Conservation (phyloP, 2,329 filamentous ascomycete species). For the Ascochyta clinopodiicola region DNA sequence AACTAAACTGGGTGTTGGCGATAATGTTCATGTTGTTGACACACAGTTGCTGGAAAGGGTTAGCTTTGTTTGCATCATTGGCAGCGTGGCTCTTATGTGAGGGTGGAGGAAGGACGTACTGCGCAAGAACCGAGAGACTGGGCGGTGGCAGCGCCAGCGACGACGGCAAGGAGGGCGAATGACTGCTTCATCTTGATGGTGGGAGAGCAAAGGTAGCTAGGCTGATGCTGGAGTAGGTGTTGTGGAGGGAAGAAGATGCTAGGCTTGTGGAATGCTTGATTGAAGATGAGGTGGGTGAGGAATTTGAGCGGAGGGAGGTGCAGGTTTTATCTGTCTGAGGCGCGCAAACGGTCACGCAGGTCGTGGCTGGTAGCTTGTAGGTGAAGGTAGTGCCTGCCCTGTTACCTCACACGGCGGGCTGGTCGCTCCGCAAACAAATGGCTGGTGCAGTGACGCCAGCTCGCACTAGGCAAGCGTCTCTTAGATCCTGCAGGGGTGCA, state of each 20-base stretch:
- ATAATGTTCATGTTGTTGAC: conserved; percentile 56
- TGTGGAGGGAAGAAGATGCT: conserved; percentile 16
- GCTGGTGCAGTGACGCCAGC: conserved; percentile 24
- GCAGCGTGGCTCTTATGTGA: not conserved
- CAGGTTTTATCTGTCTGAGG: conserved; percentile 14
- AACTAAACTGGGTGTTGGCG: conserved; percentile 50
- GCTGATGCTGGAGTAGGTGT: conserved; percentile 30
- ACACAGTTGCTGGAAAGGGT: conserved; percentile 46
- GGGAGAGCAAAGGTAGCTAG: conserved; percentile 24
- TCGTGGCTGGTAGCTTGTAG: conserved; percentile 21
- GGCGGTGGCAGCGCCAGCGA: conserved; percentile 44
- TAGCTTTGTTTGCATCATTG: conserved; percentile 15
- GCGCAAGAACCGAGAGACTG: conserved; percentile 45
- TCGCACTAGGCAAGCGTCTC: conserved; percentile 7
- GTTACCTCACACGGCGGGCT: conserved; percentile 15
- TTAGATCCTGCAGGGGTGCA: conserved; percentile 16
- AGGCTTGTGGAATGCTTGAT: conserved; percentile 15
- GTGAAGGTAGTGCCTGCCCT: conserved; percentile 17
- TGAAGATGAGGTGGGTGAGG: conserved; percentile 17
- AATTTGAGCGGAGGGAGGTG: conserved; percentile 14
- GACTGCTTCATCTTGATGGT: conserved; percentile 47
- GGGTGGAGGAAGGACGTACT: conserved; percentile 37
- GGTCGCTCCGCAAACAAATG: conserved; percentile 23
- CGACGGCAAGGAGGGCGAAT: conserved; percentile 45
- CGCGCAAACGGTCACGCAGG: conserved; percentile 17